phyloP scores from a whole-genome alignment of 2,329 filamentous ascomycete genomes.

The Ophiognomonia clavigignenti-juglandacearum region DNA sequence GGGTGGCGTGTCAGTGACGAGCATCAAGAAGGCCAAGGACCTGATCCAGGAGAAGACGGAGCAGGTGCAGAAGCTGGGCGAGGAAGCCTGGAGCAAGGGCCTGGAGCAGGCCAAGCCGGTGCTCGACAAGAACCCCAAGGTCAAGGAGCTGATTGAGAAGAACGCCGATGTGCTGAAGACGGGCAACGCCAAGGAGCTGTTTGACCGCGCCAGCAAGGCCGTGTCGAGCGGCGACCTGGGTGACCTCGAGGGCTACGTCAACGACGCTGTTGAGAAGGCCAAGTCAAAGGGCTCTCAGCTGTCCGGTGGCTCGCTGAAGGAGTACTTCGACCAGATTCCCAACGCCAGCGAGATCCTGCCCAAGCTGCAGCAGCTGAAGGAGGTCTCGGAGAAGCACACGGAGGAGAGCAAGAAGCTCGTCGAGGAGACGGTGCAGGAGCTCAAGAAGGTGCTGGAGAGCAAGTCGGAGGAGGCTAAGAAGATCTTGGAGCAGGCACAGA shows the following conservation, averaged over 20 bases:
- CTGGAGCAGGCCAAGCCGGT: constrained; percentile 66
- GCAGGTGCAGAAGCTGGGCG: constrained; percentile 61
- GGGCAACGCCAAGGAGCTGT: constrained; percentile 60
- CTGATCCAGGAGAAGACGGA: constrained; percentile 67
- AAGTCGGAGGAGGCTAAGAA: constrained; percentile 53
- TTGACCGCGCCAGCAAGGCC: constrained; percentile 56
- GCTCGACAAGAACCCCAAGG: constrained; percentile 70
- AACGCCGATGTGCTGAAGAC: constrained; percentile 65
- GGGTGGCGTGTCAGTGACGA: constrained; percentile 51
- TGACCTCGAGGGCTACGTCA: constrained; percentile 57
- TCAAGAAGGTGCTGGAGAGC: constrained; percentile 59
- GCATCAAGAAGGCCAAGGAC: constrained; percentile 51
- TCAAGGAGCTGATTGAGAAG: constrained; percentile 67
- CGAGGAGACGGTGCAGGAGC: constrained; percentile 63
- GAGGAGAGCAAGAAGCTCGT: constrained; percentile 65
- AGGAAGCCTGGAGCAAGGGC: constrained; percentile 68
- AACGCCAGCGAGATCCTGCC: constrained; percentile 59
- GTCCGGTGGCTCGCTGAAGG: constrained; percentile 42
- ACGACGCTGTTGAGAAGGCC: constrained; percentile 52
- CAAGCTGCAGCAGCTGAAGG: constrained; percentile 60
- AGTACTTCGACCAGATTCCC: constrained; percentile 63
- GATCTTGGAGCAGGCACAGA: constrained; percentile 50
- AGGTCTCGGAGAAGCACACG: constrained; percentile 63
- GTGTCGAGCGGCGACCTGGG: constrained; percentile 56
- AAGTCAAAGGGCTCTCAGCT: constrained; percentile 43